Evolutionary conservation across 495 filamentous ascomycete species (phyloP), one percentile per base, ranked within the genome.

Genomic region (Penicillium bialowiezense): DNA sequence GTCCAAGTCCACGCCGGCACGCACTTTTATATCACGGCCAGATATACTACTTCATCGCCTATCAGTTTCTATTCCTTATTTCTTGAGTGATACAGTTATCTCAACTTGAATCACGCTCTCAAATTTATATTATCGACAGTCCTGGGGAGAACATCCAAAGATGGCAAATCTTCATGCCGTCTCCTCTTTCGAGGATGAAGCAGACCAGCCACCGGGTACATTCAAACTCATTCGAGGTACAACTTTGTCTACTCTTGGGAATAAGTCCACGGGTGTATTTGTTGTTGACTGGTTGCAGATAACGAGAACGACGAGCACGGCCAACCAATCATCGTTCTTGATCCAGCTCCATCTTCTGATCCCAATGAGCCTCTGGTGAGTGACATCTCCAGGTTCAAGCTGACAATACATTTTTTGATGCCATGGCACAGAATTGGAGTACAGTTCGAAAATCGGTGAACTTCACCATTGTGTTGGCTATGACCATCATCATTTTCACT

Each of bases 311-410:
- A 61, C 23, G 17, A 45, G 1, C 44, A 62, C 8, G 48, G 39
- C 6, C 47, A 55, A 26, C 53, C 47, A 6, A 41, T 47, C 18
- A 28, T 71, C 7, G 46, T 65, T 34, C 64, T 68, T 3, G 56
- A 62, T 19, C 68, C 68, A 0, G 26, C 65, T 5, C 68, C 65
- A 9, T 62, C 58, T 5, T 52, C 38, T 28, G 66, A 71, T 34
- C 64, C 66, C 7, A 71, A 71, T 38, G 62, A 65, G 18, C 68
- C 68, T 2, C 52, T 71, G 38, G 68, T 69, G 28, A 19, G 54
- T 39, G 28, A 10, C 4, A 21, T 0, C 20, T 24, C 17, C 4
- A 21, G 15, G 1, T 2, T 6, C 15, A n/a, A 10, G 18, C 12
- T 3, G 2, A 14, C 8, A 18, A 6, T 18, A 12, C 5, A 34